These are phyloP conservation scores for Amoebophrya sp. DNA, from an alignment of 169 alveolate genomes.

Conservation along the genomic window DNA sequence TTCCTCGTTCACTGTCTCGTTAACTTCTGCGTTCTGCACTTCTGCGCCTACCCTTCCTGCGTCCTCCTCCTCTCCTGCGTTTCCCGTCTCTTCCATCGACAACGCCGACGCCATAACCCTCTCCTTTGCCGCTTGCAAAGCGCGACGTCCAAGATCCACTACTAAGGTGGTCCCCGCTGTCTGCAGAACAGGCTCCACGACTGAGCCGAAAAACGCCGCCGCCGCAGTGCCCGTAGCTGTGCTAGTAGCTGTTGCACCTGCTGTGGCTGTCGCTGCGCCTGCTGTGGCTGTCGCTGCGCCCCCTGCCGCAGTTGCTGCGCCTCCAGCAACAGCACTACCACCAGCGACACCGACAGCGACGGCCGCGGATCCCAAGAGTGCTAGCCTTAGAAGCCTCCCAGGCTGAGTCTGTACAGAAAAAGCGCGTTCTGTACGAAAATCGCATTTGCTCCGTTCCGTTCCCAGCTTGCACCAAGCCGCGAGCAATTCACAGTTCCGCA, in stretches of 20 bases:
- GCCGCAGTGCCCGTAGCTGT: no score
- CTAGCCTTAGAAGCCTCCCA: background rate
- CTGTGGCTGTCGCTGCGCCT: background rate
- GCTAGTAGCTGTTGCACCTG: background rate
- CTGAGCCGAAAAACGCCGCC: no score
- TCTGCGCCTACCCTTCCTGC: no score
- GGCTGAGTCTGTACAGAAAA: background rate
- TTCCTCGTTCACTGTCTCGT: no score
- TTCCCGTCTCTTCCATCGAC: no score
- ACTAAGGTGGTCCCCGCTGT: no score
- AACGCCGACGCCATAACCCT: no score
- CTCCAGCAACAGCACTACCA: background rate
- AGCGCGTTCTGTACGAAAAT: background rate
- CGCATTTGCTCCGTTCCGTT: background rate
- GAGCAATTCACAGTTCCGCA: background rate
- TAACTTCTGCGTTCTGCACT: no score
- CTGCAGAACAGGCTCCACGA: no score
- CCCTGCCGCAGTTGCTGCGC: background rate
- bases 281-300: background rate
- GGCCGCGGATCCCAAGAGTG: background rate
- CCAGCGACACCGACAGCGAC: background rate
- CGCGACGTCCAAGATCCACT: no score
- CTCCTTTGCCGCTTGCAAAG: no score
- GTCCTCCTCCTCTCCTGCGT: no score
- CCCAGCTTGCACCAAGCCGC: background rate